phyloP scores from a whole-genome alignment of 306 rosid genomes.

The Elaeagnus macrophylla region DNA sequence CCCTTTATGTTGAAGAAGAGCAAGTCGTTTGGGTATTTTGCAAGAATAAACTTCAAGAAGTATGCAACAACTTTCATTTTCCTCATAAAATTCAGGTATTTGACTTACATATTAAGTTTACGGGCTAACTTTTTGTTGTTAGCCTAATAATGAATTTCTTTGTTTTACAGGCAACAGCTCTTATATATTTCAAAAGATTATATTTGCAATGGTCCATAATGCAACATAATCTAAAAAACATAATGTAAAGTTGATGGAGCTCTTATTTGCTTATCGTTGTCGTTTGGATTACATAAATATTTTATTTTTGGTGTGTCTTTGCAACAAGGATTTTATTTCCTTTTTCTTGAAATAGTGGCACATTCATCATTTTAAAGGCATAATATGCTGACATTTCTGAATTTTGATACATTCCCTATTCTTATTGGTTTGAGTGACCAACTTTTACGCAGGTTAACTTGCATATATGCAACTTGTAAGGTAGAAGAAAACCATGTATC shows the following conservation, averaged over 20 bases:
- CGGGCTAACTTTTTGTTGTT: neutral
- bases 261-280: slow-evolving; percentile 7
- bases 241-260: slow-evolving; percentile 56
- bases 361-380: too few species aligned
- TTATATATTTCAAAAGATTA: slow-evolving; percentile 88
- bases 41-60: slow-evolving; percentile 55
- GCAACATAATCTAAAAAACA: slow-evolving; percentile 89
- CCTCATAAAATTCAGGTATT: slow-evolving; percentile 94
- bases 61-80: slow-evolving; percentile 69
- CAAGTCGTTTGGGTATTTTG: slow-evolving; percentile 46
- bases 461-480: slow-evolving; percentile 95
- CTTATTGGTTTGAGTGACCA: neutral
- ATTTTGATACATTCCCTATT: neutral
- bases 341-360: neutral
- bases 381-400: too few species aligned
- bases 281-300: neutral
- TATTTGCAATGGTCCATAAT: slow-evolving; percentile 86
- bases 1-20: slow-evolving; percentile 55
- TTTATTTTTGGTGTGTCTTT: too few species aligned
- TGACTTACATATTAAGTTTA: slow-evolving; percentile 4
- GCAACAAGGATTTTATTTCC: too few species aligned
- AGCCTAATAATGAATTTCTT: slow-evolving; percentile 22
- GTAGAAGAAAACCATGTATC: slow-evolving; percentile 98
- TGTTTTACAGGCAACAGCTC: slow-evolving; percentile 75
- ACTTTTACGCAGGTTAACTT: slow-evolving; percentile 66